Evolutionary conservation across 2,329 filamentous ascomycete species (phyloP).

Genomic region (Trichoderma harzianum): DNA sequence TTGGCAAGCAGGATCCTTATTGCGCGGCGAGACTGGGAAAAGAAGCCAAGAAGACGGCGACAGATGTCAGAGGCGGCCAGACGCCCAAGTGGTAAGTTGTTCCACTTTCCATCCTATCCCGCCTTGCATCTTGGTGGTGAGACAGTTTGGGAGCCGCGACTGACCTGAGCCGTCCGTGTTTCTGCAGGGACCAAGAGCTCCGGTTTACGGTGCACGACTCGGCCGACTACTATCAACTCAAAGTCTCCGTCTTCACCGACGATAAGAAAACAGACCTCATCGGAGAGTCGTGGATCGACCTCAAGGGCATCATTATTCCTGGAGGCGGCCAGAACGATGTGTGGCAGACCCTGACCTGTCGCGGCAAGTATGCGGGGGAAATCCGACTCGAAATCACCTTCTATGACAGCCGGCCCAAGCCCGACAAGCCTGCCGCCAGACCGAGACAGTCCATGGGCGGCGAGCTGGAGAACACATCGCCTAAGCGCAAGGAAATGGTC

Average conservation of each 20-base stretch:
- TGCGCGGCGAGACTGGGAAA: conserved; percentile 92
- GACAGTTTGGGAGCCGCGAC: background rate
- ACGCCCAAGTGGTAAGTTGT: conserved; percentile 80
- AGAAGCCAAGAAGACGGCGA: conserved; percentile 95
- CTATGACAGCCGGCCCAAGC: conserved; percentile 84
- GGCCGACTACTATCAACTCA: conserved; percentile 91
- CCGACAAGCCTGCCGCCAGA: conserved; percentile 64
- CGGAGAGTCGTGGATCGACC: conserved; percentile 85
- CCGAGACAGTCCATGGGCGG: conserved; percentile 40
- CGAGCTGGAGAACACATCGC: conserved; percentile 37
- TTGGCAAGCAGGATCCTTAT: conserved; percentile 98
- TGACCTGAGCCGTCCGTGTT: background rate
- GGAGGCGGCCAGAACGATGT: conserved; percentile 92
- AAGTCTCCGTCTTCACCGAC: conserved; percentile 95
- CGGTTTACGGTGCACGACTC: conserved; percentile 96
- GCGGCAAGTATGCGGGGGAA: conserved; percentile 93
- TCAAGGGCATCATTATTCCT: conserved; percentile 74
- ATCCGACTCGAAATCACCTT: conserved; percentile 93
- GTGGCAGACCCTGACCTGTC: conserved; percentile 85
- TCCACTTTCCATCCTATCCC: background rate
- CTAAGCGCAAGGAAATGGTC: conserved; percentile 57
- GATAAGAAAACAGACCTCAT: conserved; percentile 98
- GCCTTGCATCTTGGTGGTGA: background rate
- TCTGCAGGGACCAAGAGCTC: conserved; percentile 86
- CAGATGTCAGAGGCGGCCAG: conserved; percentile 89